Conservation (phyloP, 2,329 filamentous ascomycete species). For the Phaeoacremonium minimum region DNA sequence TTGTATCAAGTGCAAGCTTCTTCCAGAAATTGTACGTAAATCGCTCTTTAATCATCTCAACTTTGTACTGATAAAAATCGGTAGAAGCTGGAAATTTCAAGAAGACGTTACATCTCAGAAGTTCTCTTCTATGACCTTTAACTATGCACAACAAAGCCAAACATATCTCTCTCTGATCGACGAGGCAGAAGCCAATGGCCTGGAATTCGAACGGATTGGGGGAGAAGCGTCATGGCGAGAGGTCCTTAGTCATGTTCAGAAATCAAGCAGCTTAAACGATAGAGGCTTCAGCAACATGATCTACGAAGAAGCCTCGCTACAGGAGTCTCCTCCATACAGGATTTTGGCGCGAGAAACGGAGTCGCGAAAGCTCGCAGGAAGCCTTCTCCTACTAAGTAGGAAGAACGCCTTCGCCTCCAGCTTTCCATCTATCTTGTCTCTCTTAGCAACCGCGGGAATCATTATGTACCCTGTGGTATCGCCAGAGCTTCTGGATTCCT, state of each 20-base stretch:
- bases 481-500: not conserved
- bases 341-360: not conserved
- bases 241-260: not conserved
- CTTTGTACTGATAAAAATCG: too few species aligned
- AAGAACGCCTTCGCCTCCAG: not conserved
- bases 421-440: not conserved
- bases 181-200: not conserved
- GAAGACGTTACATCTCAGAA: not conserved
- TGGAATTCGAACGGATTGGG: not conserved
- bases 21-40: not conserved
- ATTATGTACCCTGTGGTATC: not conserved
- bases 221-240: not conserved
- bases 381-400: not conserved
- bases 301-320: not conserved
- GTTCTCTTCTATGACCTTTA: not conserved
- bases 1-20: not conserved
- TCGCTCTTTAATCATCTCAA: too few species aligned
- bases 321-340: not conserved
- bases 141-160: not conserved
- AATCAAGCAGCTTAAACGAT: not conserved
- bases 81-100: not conserved
- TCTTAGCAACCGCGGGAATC: not conserved
- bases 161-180: not conserved
- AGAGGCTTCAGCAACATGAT: not conserved
- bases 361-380: not conserved